Conservation (phyloP, 208 protist genomes). For the Tritrichomonas foetus region DNA sequence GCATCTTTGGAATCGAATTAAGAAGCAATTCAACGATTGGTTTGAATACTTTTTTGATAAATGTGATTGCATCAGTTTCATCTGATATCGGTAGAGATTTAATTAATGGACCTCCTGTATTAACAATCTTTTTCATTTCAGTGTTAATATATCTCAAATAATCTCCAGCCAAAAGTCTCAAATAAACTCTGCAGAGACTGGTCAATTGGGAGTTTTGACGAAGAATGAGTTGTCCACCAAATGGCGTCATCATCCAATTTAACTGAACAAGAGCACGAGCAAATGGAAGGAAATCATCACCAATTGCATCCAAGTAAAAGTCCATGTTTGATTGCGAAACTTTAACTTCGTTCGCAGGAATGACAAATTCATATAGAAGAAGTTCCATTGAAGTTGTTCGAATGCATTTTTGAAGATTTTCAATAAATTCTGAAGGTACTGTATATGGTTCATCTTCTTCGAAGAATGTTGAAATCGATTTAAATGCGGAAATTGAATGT, state of each 20-base stretch:
- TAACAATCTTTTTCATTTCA: background rate
- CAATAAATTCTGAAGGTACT: background rate
- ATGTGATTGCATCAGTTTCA: background rate
- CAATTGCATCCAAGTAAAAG: background rate
- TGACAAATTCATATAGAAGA: background rate
- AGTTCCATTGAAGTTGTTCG: background rate
- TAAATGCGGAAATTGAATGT: background rate
- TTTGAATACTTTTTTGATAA: background rate
- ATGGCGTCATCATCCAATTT: background rate
- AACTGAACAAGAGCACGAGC: background rate
- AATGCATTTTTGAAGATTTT: background rate
- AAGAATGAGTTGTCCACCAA: background rate
- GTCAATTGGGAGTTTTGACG: background rate
- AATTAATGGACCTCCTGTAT: background rate
- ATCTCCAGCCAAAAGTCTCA: background rate
- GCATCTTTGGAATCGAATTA: constrained; percentile 12
- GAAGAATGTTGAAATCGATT: background rate
- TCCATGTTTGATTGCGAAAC: background rate
- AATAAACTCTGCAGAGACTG: background rate
- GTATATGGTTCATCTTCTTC: background rate
- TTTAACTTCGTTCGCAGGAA: background rate
- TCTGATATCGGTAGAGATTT: background rate
- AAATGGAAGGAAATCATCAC: background rate
- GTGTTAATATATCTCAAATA: background rate
- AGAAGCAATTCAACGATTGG: background rate